These are phyloP conservation scores for Tolypocladium pustulatum DNA, from an alignment of 2,329 filamentous ascomycete genomes.

Conservation along the genomic window DNA sequence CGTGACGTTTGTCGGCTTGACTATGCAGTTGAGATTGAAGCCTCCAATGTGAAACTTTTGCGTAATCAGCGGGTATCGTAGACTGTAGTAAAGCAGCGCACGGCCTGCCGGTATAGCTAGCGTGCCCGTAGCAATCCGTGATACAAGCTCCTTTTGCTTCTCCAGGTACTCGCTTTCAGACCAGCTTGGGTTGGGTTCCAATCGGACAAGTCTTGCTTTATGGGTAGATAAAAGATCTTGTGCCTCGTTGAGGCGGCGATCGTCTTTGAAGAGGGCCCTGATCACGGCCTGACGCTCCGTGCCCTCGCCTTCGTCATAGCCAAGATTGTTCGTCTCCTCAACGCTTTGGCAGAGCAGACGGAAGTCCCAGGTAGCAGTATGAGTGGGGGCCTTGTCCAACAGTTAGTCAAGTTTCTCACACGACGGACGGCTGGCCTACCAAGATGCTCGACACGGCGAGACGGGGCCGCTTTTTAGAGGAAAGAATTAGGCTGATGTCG, in stretches of 20 bases:
- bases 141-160: conserved; percentile 82
- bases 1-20: conserved; percentile 85
- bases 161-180: conserved; percentile 81
- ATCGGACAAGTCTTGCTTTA: conserved; percentile 67
- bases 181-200: conserved; percentile 65
- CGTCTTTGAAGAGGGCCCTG: conserved; percentile 79
- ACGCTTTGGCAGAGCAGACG: conserved; percentile 63
- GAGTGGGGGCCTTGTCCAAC: conserved; percentile 42
- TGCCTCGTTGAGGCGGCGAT: conserved; percentile 81
- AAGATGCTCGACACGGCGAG: conserved; percentile 27
- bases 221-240: conserved; percentile 76
- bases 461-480: conserved; percentile 23
- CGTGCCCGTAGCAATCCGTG: conserved; percentile 76
- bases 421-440: conserved; percentile 19
- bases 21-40: conserved; percentile 84
- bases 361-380: conserved; percentile 62
- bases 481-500: conserved; percentile 62
- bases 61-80: conserved; percentile 78
- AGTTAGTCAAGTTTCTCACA: not conserved
- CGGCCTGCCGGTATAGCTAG: conserved; percentile 81
- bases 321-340: conserved; percentile 47
- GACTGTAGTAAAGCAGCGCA: conserved; percentile 78
- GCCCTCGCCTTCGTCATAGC: conserved; percentile 70
- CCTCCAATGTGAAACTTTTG: conserved; percentile 84
- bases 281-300: conserved; percentile 77